Percentiles rank a stretch among this genome's conserved stretches.
Evolutionary conservation across 1,139 yeast genomes (phyloP).

Genomic region (Diutina rugosa): DNA sequence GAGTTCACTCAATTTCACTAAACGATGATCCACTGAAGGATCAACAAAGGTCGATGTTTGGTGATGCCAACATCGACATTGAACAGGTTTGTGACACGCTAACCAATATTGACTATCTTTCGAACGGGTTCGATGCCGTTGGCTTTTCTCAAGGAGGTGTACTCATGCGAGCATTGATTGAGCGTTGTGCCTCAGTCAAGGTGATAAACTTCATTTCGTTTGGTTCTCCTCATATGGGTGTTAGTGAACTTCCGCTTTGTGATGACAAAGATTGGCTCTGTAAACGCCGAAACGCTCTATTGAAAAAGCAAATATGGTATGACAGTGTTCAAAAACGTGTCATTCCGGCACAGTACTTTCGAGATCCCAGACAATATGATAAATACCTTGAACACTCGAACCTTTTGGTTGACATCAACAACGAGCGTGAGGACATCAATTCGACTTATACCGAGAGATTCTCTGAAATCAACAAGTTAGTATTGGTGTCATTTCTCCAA

Average conservation of each 20-base stretch:
- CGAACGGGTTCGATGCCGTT: conserved; percentile 53
- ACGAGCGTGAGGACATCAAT: conserved; percentile 28
- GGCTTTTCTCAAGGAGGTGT: conserved; percentile 83
- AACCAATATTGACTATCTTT: conserved; percentile 23
- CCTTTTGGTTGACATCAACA: conserved; percentile 51
- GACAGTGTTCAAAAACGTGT: conserved; percentile 42
- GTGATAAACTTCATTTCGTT: conserved; percentile 51
- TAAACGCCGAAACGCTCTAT: conserved; percentile 34
- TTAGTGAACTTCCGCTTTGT: conserved; percentile 58
- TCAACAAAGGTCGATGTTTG: conserved; percentile 41
- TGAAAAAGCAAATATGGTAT: conserved; percentile 53
- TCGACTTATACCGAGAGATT: conserved; percentile 30
- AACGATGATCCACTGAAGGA: conserved; percentile 40
- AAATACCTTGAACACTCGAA: conserved; percentile 35
- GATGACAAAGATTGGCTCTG: conserved; percentile 48
- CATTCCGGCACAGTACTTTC: conserved; percentile 66
- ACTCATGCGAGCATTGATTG: conserved; percentile 51
- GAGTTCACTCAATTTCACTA: conserved; percentile 39
- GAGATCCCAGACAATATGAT: conserved; percentile 37
- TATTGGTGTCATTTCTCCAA: conserved; percentile 43
- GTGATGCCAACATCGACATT: conserved; percentile 37
- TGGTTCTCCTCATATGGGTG: conserved; percentile 79
- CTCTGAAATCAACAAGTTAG: conserved; percentile 33
- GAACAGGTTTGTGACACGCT: conserved; percentile 29
- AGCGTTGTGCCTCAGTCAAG: conserved; percentile 37